phyloP scores from a whole-genome alignment of 768 basidiomycete species.

The Steccherinum ochraceum region DNA sequence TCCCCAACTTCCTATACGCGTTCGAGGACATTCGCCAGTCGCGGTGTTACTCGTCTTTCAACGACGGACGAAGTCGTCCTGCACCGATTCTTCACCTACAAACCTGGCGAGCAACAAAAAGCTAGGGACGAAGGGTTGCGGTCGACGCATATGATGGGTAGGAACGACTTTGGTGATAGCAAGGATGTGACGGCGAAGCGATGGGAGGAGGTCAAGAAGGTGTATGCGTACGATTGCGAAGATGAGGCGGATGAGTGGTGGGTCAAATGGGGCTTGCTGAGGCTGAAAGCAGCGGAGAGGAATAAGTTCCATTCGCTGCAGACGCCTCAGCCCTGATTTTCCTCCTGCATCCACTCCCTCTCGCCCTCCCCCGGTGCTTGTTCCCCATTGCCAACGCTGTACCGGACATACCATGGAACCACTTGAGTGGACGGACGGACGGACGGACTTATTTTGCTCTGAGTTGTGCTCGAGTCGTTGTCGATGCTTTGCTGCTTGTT shows the following conservation, averaged over 20 bases:
- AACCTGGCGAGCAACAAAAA: constrained; percentile 13
- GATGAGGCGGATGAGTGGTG: constrained; percentile 33
- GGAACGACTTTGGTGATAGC: constrained; percentile 15
- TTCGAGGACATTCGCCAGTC: constrained; percentile 29
- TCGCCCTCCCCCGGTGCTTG: too few species aligned
- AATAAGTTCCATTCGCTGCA: constrained; percentile 3
- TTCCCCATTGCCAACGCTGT: too few species aligned
- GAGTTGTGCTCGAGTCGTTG: too few species aligned
- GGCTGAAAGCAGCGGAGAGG: constrained; percentile 15
- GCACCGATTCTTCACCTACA: constrained; percentile 10
- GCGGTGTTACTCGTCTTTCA: constrained; percentile 11
- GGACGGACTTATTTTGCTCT: too few species aligned
- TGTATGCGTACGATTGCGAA: constrained; percentile 29
- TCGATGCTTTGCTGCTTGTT: too few species aligned
- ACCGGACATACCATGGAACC: too few species aligned
- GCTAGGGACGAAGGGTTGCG: constrained; percentile 22
- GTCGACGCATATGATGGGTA: constrained; percentile 12
- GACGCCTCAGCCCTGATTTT: too few species aligned
- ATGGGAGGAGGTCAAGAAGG: constrained; percentile 25
- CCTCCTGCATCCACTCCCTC: too few species aligned
- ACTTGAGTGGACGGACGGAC: too few species aligned
- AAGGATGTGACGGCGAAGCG: constrained; percentile 16
- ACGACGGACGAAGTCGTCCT: constrained; percentile 6
- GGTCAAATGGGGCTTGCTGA: constrained; percentile 27
- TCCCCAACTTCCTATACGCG: constrained; percentile 25